A percentile compares a stretch with the other conserved stretches of the same genome.
Conservation (phyloP, 192 early-diverging fungal species). For the Coemansia sp. region DNA sequence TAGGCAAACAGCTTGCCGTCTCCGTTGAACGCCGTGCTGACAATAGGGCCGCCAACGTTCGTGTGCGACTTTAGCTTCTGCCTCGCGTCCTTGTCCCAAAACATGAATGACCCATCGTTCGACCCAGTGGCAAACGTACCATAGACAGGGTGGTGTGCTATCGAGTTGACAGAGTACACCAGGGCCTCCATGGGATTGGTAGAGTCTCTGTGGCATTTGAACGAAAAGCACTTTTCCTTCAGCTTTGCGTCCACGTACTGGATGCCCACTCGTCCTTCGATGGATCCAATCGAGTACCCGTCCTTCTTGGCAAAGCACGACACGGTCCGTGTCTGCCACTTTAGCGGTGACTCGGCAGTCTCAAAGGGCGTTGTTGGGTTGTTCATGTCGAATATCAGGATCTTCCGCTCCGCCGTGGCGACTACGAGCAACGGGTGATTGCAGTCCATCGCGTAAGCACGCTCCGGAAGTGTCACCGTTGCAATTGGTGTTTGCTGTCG, state of each 20-base stretch:
- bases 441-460: conserved; percentile 89
- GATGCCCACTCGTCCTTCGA: conserved; percentile 93
- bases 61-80: conserved; percentile 76
- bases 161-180: conserved; percentile 59
- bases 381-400: conserved; percentile 76
- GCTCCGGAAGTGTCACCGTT: conserved; percentile 75
- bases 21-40: conserved; percentile 73
- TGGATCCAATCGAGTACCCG: conserved; percentile 88
- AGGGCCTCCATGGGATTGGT: conserved; percentile 60
- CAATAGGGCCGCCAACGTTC: conserved; percentile 64
- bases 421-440: conserved; percentile 78
- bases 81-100: conserved; percentile 96
- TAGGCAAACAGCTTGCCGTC: conserved; percentile 92
- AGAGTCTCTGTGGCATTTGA: conserved; percentile 84
- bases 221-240: conserved; percentile 71
- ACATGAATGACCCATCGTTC: conserved; percentile 80
- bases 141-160: conserved; percentile 54
- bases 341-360: conserved; percentile 53
- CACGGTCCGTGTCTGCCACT: conserved; percentile 68
- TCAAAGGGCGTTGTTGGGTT: conserved; percentile 78
- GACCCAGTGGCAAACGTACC: conserved; percentile 89
- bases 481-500: conserved; percentile 73
- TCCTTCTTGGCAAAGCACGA: conserved; percentile 75
- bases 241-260: conserved; percentile 84
- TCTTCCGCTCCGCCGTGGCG: conserved; percentile 87